Evolutionary conservation across 2,329 filamentous ascomycete species (phyloP).

Genomic region (Nemania bipapillata): DNA sequence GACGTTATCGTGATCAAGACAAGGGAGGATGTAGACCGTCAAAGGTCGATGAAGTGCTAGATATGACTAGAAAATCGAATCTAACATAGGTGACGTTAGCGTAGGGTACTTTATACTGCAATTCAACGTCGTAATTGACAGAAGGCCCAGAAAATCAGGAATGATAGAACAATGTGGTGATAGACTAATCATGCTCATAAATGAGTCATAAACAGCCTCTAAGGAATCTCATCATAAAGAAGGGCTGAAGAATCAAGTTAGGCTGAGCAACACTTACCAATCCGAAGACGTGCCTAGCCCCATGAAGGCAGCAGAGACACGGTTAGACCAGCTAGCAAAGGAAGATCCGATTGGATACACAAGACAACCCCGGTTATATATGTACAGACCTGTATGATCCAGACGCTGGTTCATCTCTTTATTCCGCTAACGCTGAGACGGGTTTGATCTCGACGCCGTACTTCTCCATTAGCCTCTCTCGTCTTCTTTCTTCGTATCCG

Average conservation of each 20-base stretch:
- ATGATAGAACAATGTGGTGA: slow-evolving; percentile 53
- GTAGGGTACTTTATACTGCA: not conserved
- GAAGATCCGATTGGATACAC: slow-evolving; percentile 26
- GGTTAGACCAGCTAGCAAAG: slow-evolving; percentile 18
- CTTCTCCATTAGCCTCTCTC: slow-evolving; percentile 82
- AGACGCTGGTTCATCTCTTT: slow-evolving; percentile 34
- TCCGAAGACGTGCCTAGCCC: slow-evolving; percentile 2
- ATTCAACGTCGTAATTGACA: not conserved
- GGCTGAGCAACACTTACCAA: slow-evolving; percentile 33
- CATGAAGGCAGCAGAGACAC: slow-evolving; percentile 20
- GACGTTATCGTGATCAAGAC: not conserved
- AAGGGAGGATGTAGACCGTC: not conserved
- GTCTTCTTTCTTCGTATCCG: slow-evolving; percentile 85
- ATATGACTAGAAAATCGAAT: not conserved
- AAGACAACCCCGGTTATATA: slow-evolving; percentile 45
- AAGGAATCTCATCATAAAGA: slow-evolving; percentile 51
- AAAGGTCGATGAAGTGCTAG: not conserved
- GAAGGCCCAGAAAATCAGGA: slow-evolving; percentile 41
- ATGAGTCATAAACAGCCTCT: slow-evolving; percentile 56
- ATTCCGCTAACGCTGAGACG: slow-evolving; percentile 64
- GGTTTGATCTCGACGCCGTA: slow-evolving; percentile 87
- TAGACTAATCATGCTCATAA: slow-evolving; percentile 52
- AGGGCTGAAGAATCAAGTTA: slow-evolving; percentile 5
- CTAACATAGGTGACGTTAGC: slow-evolving; percentile 15
- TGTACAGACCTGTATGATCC: slow-evolving; percentile 41